phyloP scores from a whole-genome alignment of 2,329 filamentous ascomycete genomes.

The Cladophialophora exuberans region DNA sequence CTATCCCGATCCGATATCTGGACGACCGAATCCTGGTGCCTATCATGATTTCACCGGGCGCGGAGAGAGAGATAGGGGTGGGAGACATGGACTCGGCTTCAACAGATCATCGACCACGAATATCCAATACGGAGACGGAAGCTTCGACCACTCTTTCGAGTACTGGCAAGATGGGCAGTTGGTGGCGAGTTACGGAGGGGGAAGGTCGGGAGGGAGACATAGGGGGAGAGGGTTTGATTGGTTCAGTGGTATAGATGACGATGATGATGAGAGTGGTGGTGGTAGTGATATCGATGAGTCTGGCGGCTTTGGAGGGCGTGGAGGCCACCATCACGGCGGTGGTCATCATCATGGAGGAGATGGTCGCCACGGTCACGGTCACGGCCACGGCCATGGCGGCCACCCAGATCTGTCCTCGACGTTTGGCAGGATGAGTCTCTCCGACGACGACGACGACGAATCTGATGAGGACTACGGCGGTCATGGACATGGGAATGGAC shows the following conservation, averaged over 20 bases:
- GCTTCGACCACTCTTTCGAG: background rate
- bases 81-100: background rate
- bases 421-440: background rate
- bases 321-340: background rate
- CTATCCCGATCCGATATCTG: background rate
- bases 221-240: too few relatives aligned
- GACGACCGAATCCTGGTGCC: background rate
- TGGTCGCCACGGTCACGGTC: background rate
- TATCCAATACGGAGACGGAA: background rate
- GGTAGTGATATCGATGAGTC: background rate
- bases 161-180: constrained; percentile 1
- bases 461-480: background rate
- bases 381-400: too few relatives aligned
- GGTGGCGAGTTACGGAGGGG: background rate
- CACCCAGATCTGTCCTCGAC: background rate
- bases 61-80: background rate
- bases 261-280: background rate
- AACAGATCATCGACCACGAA: background rate
- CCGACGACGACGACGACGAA: background rate
- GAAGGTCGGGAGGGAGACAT: too few relatives aligned
- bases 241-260: background rate
- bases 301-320: background rate
- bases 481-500: too few relatives aligned
- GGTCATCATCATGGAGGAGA: background rate
- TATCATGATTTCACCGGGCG: background rate